Evolutionary conservation across 2,329 filamentous ascomycete genomes (phyloP).

Genomic region (Penicillium sp.): DNA sequence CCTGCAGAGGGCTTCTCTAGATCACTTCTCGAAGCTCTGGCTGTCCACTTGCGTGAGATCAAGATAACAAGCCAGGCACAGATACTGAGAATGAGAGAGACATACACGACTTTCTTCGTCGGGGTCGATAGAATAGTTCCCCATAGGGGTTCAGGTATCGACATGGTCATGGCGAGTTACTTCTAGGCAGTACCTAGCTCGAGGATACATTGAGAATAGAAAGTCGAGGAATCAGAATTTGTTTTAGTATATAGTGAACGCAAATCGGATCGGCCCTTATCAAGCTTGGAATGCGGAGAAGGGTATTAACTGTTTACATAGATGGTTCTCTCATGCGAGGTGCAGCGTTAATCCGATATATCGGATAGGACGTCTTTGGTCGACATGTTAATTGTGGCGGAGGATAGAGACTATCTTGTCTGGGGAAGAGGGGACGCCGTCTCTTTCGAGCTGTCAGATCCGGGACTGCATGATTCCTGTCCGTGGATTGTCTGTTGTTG

Average conservation of each 20-base stretch:
- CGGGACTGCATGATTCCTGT: slow-evolving; percentile 9
- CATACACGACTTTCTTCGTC: slow-evolving; percentile 16
- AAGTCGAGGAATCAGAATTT: neutral
- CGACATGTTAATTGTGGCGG: neutral
- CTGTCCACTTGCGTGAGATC: slow-evolving; percentile 25
- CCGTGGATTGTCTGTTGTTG: neutral
- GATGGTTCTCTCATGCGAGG: slow-evolving; percentile 6
- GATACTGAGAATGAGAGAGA: slow-evolving; percentile 20
- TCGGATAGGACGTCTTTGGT: slow-evolving; percentile 2
- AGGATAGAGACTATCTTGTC: neutral
- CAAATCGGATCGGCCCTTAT: neutral
- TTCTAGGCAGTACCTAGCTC: neutral
- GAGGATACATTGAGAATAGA: neutral
- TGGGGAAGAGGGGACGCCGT: slow-evolving; percentile 5
- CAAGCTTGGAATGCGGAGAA: neutral
- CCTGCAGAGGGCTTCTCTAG: slow-evolving; percentile 44
- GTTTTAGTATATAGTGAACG: neutral
- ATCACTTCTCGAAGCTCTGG: slow-evolving; percentile 38
- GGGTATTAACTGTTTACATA: neutral
- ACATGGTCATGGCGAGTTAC: neutral
- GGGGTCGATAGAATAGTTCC: slow-evolving; percentile 1
- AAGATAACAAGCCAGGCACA: slow-evolving; percentile 30
- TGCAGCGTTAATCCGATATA: slow-evolving; percentile 32
- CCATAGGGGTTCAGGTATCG: neutral
- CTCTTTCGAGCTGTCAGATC: slow-evolving; percentile 19